Evolutionary conservation across 805 yeast genomes (phyloP).

Genomic region (Wickerhamomyces subpelliculosus): DNA sequence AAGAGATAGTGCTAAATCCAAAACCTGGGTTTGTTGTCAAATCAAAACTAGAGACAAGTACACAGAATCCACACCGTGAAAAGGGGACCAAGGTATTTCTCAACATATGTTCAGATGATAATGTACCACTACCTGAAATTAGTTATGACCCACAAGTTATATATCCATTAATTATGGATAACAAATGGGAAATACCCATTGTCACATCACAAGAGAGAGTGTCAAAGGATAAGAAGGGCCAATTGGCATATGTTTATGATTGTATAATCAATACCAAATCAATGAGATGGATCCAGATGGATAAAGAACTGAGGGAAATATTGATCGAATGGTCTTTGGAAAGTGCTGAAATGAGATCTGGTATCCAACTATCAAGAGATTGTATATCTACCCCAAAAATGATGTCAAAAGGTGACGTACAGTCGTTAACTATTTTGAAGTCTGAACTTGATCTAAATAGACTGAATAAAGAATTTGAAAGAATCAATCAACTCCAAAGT

Average conservation of each 20-base stretch:
- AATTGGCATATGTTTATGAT: constrained; percentile 59
- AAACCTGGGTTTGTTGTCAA: constrained; percentile 70
- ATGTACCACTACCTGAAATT: constrained; percentile 57
- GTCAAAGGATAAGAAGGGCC: constrained; percentile 66
- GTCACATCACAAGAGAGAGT: constrained; percentile 50
- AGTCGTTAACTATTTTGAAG: constrained; percentile 35
- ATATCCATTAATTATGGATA: constrained; percentile 56
- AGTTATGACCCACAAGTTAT: constrained; percentile 50
- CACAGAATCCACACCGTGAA: constrained; percentile 21
- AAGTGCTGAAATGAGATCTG: constrained; percentile 54
- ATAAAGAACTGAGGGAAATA: constrained; percentile 54
- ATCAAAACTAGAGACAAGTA: constrained; percentile 35
- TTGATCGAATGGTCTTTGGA: constrained; percentile 81
- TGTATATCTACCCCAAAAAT: constrained; percentile 60
- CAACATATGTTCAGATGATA: constrained; percentile 62
- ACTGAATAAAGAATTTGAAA: constrained; percentile 28
- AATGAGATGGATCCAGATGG: constrained; percentile 53
- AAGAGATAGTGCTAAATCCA: constrained; percentile 36
- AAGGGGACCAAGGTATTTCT: constrained; percentile 62
- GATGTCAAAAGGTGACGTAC: constrained; percentile 57
- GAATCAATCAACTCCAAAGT: constrained; percentile 27
- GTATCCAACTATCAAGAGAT: constrained; percentile 53
- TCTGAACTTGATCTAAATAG: constrained; percentile 35
- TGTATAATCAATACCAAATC: constrained; percentile 68
- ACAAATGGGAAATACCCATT: constrained; percentile 83